phyloP scores from a whole-genome alignment of 805 yeast genomes.

The Candida sanyiensis region DNA sequence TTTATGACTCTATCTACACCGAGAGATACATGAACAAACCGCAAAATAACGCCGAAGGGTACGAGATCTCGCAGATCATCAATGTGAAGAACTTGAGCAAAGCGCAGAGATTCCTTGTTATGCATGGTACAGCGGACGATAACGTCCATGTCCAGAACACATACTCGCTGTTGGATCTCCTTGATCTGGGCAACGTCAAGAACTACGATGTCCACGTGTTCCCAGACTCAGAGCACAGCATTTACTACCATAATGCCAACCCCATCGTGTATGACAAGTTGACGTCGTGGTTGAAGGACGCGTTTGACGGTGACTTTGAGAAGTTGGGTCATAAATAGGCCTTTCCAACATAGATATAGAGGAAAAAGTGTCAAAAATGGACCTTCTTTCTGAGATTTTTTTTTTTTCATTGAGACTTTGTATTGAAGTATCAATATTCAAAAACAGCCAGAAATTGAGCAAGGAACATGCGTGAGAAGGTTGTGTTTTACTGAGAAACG shows the following conservation, averaged over 20 bases:
- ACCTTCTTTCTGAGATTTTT: no score
- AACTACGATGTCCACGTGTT: constrained; percentile 77
- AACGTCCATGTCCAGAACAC: constrained; percentile 95
- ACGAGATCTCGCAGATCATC: constrained; percentile 50
- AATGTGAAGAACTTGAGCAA: constrained; percentile 50
- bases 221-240: constrained; percentile 78
- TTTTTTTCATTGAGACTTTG: no score
- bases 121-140: constrained; percentile 98
- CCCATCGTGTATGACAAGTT: constrained; percentile 63
- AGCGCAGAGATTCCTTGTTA: constrained; percentile 65
- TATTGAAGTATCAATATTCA: no score
- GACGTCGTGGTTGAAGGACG: constrained; percentile 56
- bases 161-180: constrained; percentile 64
- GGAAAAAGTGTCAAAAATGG: no score
- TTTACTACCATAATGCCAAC: constrained; percentile 67
- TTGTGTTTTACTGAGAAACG: no score
- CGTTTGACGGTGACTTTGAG: constrained; percentile 48
- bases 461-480: no score
- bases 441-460: no score
- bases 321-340: constrained; percentile 15
- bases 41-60: constrained; percentile 57
- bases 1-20: constrained; percentile 90
- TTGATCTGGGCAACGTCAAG: constrained; percentile 65
- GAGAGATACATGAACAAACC: constrained; percentile 93
- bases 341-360: no score